Evolutionary conservation across 805 yeast genomes (phyloP), one percentile per base, ranked within the genome.

Genomic region (Cyberlindnera petersonii): DNA sequence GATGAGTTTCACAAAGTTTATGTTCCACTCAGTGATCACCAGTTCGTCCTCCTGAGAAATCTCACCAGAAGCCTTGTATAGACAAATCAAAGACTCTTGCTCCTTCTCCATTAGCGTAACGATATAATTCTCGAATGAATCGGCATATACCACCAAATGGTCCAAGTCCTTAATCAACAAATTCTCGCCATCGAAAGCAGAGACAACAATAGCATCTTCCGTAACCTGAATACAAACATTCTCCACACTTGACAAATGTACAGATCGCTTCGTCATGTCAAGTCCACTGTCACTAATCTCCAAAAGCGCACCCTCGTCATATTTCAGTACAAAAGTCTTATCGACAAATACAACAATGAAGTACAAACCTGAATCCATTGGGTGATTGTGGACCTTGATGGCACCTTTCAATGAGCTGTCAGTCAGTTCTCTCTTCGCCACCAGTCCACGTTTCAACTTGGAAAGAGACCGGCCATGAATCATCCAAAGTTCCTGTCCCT

Each of bases 401-500:
- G 60, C 54, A 9, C 36, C 35, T 18, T 45, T 43, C 31, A 55
- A 26, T 4, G 38, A 35, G 3, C 35, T 17, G 20, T 55, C 59
- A 22, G 26, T 37, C 5, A 52, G 14, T 7, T 44, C 38, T 15
- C 47, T 49, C 9, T 40, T 40, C 4, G 50, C 55, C 3, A 24
- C 8, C 9, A 47, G n/a, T 2, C 59, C 60, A 14, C 31, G 20
- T 13, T 37, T 45, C 6, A 56, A 9, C 9, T 35, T 40, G 0
- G 60, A 52, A 1, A 55, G 7, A 2, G 33, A 37, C 17, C 37
- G 48, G 1, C 53, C 56, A 40, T 53, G 56, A 2, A 46, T 47
- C 15, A 41, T 43, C 50, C 77, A 72, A 2, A 72, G 41, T 36
- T 72, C 76, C 37, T 69, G 66, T 6, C 49, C 28, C 2, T 36